These are phyloP conservation scores for Dioscorea cayenensis DNA, from an alignment of 116 monocot species.

Conservation along the genomic window DNA sequence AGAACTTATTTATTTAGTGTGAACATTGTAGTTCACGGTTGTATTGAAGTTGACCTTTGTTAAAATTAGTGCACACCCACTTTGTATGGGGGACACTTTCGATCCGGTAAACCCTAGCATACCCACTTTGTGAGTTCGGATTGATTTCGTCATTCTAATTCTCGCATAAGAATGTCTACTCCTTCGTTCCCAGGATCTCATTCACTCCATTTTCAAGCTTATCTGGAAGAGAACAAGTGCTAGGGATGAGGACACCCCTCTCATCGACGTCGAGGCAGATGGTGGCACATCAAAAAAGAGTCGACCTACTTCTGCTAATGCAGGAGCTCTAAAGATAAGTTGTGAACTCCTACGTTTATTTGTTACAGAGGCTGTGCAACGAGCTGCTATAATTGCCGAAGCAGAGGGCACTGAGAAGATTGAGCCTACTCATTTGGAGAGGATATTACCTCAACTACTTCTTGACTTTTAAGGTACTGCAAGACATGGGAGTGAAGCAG, in stretches of 20 bases:
- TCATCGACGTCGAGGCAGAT: neutral
- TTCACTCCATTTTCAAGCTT: conserved; percentile 4
- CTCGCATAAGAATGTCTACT: neutral
- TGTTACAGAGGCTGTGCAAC: conserved; percentile 84
- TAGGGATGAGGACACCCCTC: neutral
- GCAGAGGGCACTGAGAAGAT: conserved; percentile 70
- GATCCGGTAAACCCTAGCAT: too few species aligned
- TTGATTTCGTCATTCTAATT: too few species aligned
- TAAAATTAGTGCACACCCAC: too few species aligned
- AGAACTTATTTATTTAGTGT: too few species aligned
- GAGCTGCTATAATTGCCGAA: conserved; percentile 82
- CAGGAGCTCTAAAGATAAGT: conserved; percentile 79
- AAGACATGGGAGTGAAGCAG: neutral
- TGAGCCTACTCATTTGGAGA: conserved; percentile 89
- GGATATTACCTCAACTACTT: conserved; percentile 85
- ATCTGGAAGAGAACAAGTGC: neutral
- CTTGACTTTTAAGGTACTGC: conserved; percentile 60
- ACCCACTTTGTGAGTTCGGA: too few species aligned
- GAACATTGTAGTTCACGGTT: too few species aligned
- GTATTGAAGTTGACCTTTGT: too few species aligned
- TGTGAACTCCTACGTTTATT: conserved; percentile 85
- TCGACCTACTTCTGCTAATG: too few species aligned
- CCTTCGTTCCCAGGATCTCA: neutral
- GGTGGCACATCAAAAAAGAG: too few species aligned
- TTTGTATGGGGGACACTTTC: too few species aligned